Evolutionary conservation across 1,284 basidiomycete genomes (phyloP).

Genomic region (Stygiomarasmius scandens): DNA sequence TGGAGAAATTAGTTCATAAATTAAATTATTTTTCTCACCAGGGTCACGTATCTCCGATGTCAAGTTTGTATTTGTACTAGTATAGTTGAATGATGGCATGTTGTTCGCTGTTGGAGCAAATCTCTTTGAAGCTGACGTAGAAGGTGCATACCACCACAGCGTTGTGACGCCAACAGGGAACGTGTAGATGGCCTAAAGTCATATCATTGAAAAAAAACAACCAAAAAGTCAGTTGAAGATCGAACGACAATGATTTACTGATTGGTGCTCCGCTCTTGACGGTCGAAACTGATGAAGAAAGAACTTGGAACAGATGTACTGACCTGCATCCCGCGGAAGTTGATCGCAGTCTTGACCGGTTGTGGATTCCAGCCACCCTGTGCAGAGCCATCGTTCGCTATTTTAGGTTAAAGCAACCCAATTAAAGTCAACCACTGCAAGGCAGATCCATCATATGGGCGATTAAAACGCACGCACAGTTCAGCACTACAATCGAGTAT

Average conservation of each 20-base stretch:
- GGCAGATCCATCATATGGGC: neutral
- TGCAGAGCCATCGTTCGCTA: slow-evolving; percentile 43
- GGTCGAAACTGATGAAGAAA: neutral
- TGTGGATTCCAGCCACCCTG: slow-evolving; percentile 29
- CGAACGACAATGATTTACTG: neutral
- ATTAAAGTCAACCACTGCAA: neutral
- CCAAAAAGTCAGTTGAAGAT: too few relatives aligned
- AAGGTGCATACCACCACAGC: slow-evolving; percentile 34
- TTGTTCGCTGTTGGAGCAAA: too few relatives aligned
- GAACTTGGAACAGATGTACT: neutral
- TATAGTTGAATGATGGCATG: too few relatives aligned
- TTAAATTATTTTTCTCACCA: too few relatives aligned
- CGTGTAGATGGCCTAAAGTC: slow-evolving; percentile 36
- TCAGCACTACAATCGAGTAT: slow-evolving; percentile 56
- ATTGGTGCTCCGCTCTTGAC: neutral
- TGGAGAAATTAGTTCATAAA: too few relatives aligned
- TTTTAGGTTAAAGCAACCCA: neutral
- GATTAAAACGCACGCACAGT: slow-evolving; percentile 28
- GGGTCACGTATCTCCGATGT: too few relatives aligned
- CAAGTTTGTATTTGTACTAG: too few relatives aligned
- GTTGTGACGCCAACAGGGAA: slow-evolving; percentile 44
- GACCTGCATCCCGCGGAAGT: slow-evolving; percentile 23
- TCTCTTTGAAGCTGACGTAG: too few relatives aligned
- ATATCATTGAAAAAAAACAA: neutral
- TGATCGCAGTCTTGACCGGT: slow-evolving; percentile 21